Evolutionary conservation across 2,329 filamentous ascomycete genomes (phyloP), one percentile per base, ranked within the genome.

Genomic region (Fulvia fulva): DNA sequence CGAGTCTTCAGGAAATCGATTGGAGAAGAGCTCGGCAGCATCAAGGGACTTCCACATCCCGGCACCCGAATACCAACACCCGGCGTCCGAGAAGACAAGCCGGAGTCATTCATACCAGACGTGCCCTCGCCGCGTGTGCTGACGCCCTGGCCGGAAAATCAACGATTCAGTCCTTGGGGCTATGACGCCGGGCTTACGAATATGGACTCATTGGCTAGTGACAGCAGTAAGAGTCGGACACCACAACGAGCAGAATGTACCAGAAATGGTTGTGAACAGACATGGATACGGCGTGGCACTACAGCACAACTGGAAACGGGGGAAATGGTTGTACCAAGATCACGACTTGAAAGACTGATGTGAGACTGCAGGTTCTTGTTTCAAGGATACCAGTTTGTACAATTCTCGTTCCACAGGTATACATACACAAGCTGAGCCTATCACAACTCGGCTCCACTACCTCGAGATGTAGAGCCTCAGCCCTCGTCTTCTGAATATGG

Each of bases 401-500:
- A 41, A 25, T 52, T 9, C 5, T 52, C 21, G 50, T 28, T 50
- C 8, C 19, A 32, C 5, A 14, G 7, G 25, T 30, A 4, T n/a
- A n/a, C 2, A 30, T 25, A 28, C 8, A 41, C 16, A 41, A 41
- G 14, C 37, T 28, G 6, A 32, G 4, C 8, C 16, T 28, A 9
- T 12, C 8, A 5, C 28, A 32, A 21, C 46, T 5, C 19, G 26
- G 3, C 19, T 23, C n/a, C 11, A 9, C 11, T 23, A 47, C 44
- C 5, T 41, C 37, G 14, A 41, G 3, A 19, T 5, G 14, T 41
- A 2, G 7, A 21, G n/a, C 30, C 45, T 59, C 51, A 28, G 55
- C 51, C 28, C 61, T 50, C 8, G 58, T 67, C 58, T 65, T 62
- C 59, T 68, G 67, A 32, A 72, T 72, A 46, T 72, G 70, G 23